Base-by-base conservation (phyloP, 306 rosid species). In the Cicer judaicum region DNA sequence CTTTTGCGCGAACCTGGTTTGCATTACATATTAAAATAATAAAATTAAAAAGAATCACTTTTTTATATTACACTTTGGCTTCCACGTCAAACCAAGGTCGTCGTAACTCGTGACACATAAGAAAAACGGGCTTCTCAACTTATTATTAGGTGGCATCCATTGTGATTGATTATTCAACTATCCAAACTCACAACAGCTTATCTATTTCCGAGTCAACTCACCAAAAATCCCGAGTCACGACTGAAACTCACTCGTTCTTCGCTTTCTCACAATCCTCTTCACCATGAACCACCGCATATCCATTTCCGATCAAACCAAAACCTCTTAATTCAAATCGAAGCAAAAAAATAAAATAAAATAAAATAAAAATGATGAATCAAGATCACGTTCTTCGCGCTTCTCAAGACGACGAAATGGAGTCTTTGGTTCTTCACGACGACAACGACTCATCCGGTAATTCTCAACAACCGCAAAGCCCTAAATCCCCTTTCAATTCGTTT, bases 401-500 rank as follows among this genome's bases (percentile, higher is more conserved):
- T 63, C 84, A 63, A 4, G 82, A 79, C 12, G 86, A 70, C 10
- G 81, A 63, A 4, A 85, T 85, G 89, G 89, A 85, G 7, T 76
- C 86, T 7, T 68, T 89, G 66, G 68, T 80, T 77, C 85, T 91
- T 81, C 13, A 80, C 39, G 80, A 80, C 64, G 47, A 43, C 54
- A 57, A 77, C 73, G 66, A 64, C 9, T 36, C 48, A 19, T 54
- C 80, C 44, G 54, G 14, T 48, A 89, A 6, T 19, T 54, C 5
- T 53, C 84, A 3, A 16, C 78, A 8, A 4, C 78, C 52, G 9
- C 87, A 69, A 42, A 83, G 83, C 69, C 87, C 88, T 79, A 85
- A 68, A 11, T 78, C 73, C 55, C 80, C 81, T 8, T 79, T 82
- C 84, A 80, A 77, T 57, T 82, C 92, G 11, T 85, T 86, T 68